A percentile compares a stretch with the other conserved stretches of the same genome.
Evolutionary conservation across 331 rosid genomes (phyloP).

Genomic region (Stylosanthes scabra): DNA sequence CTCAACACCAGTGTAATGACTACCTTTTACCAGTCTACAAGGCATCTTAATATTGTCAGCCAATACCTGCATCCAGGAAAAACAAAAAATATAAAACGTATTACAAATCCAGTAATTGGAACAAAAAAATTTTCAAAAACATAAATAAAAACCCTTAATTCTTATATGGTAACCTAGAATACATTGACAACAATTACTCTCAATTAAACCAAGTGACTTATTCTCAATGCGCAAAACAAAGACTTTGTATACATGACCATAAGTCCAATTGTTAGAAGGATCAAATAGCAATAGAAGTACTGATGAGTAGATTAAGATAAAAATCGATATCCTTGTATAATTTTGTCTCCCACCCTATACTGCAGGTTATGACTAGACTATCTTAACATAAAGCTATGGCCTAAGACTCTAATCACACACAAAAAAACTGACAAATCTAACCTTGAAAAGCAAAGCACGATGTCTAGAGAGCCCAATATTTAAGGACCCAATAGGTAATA

Average conservation of each 20-base stretch:
- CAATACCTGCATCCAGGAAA: conserved; percentile 72
- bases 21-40: conserved; percentile 95
- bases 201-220: conserved; percentile 16
- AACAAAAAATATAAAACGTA: conserved; percentile 25
- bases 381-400: conserved; percentile 33
- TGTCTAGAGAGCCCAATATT: conserved; percentile 96
- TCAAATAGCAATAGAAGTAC: background rate
- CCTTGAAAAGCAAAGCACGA: conserved; percentile 99
- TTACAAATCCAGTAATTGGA: conserved; percentile 28
- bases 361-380: conserved; percentile 23
- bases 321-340: background rate
- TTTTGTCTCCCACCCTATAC: background rate
- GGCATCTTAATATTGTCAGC: conserved; percentile 96
- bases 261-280: conserved; percentile 7
- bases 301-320: conserved; percentile 6
- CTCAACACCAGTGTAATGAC: conserved; percentile 98
- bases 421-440: conserved; percentile 40
- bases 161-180: conserved; percentile 20
- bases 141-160: background rate
- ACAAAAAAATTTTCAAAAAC: conserved; percentile 4
- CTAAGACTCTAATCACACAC: conserved; percentile 22
- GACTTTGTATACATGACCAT: conserved; percentile 8
- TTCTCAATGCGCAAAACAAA: conserved; percentile 32
- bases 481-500: conserved; percentile 91
- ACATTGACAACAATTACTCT: conserved; percentile 1